These are phyloP conservation scores for Paracoccidioides brasiliensis DNA, from an alignment of 2,329 filamentous ascomycete species.

Conservation along the genomic window DNA sequence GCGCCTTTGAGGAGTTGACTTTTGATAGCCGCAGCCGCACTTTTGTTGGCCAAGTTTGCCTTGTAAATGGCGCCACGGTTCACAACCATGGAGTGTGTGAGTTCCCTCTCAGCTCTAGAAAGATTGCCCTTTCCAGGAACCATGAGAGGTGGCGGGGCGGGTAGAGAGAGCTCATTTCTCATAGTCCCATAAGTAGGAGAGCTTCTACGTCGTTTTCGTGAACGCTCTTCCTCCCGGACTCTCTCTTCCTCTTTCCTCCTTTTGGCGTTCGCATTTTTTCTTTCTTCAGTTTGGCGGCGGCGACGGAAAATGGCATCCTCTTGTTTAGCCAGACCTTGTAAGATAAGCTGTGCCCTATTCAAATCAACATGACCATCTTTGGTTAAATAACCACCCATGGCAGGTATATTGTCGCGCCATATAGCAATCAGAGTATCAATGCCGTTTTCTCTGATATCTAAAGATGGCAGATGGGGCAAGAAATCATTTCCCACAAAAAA, in stretches of 20 bases:
- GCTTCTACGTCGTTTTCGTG: constrained; percentile 31
- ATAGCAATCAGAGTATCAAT: constrained; percentile 95
- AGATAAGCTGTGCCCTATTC: constrained; percentile 70
- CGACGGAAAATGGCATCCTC: constrained; percentile 88
- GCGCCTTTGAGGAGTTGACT: constrained; percentile 51
- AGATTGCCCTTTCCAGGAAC: constrained; percentile 42
- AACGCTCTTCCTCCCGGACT: constrained; percentile 34
- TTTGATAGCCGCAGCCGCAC: constrained; percentile 78
- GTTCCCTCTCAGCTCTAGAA: constrained; percentile 43
- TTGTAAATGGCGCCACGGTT: constrained; percentile 55
- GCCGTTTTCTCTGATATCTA: constrained; percentile 93
- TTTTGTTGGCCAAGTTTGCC: constrained; percentile 79
- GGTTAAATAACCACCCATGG: constrained; percentile 92
- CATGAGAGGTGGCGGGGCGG: constrained; percentile 33
- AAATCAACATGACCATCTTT: constrained; percentile 90
- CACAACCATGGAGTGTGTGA: constrained; percentile 82
- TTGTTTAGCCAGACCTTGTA: constrained; percentile 77
- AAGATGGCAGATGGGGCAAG: constrained; percentile 86
- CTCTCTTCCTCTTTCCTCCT: constrained; percentile 61
- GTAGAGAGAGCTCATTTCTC: constrained; percentile 23
- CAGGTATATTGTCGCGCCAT: constrained; percentile 82
- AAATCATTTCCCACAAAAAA: constrained; percentile 99
- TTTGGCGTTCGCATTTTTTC: constrained; percentile 65
- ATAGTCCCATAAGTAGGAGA: constrained; percentile 32
- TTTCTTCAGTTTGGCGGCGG: constrained; percentile 73